Evolutionary conservation across 108 stramenopile genomes (phyloP).

Genomic region (Mediolabrus comicus): DNA sequence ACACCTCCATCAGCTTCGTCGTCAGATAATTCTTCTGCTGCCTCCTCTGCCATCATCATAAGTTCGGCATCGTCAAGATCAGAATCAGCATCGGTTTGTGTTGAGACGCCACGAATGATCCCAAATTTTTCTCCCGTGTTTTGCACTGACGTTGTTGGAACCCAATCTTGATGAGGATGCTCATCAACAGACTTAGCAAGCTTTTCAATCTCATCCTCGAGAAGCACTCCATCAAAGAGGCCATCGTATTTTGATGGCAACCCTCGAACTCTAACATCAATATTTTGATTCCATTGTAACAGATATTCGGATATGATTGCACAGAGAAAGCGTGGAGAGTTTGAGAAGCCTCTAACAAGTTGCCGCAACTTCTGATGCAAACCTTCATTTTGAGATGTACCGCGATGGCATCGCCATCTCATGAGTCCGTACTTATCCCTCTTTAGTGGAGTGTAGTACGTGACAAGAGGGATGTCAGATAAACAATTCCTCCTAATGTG

Average conservation of each 20-base stretch:
- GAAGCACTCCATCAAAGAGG: slow-evolving; percentile 3
- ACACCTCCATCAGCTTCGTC: no score
- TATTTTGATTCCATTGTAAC: slow-evolving; percentile 8
- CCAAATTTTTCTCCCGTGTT: slow-evolving; percentile 13
- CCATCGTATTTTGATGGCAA: slow-evolving; percentile 7
- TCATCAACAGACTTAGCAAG: slow-evolving; percentile 4
- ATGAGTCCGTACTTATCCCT: slow-evolving; percentile 6
- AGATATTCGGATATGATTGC: slow-evolving; percentile 3
- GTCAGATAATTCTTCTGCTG: background rate
- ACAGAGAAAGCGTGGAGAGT: slow-evolving; percentile 6
- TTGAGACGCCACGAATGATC: background rate
- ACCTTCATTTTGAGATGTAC: slow-evolving; percentile 13
- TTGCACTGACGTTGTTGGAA: background rate
- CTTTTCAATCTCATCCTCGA: slow-evolving; percentile 21
- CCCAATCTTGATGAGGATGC: slow-evolving; percentile 8
- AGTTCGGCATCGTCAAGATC: background rate
- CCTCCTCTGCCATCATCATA: background rate
- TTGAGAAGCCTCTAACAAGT: slow-evolving; percentile 10
- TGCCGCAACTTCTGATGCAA: slow-evolving; percentile 24
- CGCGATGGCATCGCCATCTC: slow-evolving; percentile 10
- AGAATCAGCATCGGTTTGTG: background rate
- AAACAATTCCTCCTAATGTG: slow-evolving; percentile 8
- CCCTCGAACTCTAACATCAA: slow-evolving; percentile 10
- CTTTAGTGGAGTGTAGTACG: slow-evolving; percentile 8
- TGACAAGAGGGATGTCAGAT: slow-evolving; percentile 8